phyloP scores from a whole-genome alignment of 2,329 filamentous ascomycete genomes.

The Nemania bipapillata region DNA sequence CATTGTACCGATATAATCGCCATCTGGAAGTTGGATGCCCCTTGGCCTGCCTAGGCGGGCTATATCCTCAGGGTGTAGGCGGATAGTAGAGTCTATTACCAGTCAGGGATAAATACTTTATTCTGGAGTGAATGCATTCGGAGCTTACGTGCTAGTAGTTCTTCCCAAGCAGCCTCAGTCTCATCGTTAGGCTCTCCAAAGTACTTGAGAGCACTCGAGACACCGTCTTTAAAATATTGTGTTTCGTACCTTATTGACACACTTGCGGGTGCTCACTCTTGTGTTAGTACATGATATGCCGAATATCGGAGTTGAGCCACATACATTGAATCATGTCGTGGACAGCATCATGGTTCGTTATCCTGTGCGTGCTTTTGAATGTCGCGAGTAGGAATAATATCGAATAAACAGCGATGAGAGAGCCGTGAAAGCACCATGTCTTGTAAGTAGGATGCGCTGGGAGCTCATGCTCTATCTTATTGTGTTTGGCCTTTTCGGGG shows the following conservation, averaged over 20 bases:
- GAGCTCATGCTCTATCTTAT: not conserved
- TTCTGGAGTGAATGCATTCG: not conserved
- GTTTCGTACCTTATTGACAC: slow-evolving; percentile 8
- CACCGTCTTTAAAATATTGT: slow-evolving; percentile 7
- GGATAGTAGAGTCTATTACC: slow-evolving; percentile 6
- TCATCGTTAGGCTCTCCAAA: slow-evolving; percentile 21
- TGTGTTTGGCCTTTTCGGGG: not conserved
- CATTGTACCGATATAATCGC: slow-evolving; percentile 15
- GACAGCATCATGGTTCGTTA: slow-evolving; percentile 9
- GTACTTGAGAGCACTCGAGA: not conserved
- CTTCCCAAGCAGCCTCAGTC: slow-evolving; percentile 15
- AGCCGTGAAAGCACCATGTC: not conserved
- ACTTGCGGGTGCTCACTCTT: slow-evolving; percentile 1
- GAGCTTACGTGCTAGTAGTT: slow-evolving; percentile 16
- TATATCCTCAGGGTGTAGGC: slow-evolving; percentile 4
- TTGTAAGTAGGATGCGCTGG: not conserved
- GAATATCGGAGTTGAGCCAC: not conserved
- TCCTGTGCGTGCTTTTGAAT: not conserved
- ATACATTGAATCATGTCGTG: slow-evolving; percentile 7
- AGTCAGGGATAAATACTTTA: not conserved
- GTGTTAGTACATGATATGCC: not conserved
- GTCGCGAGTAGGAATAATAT: not conserved
- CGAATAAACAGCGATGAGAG: slow-evolving; percentile 3
- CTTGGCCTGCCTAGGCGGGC: not conserved
- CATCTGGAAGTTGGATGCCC: slow-evolving; percentile 19